A percentile compares a stretch with the other conserved stretches of the same genome.
Conservation (phyloP, 306 rosid genomes). For the apple (Malus domestica) region ASM211411v1 NC_041800.1:21861733-21862232, state of each 20-base stretch:
- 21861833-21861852: too few relatives aligned
- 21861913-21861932: too few relatives aligned
- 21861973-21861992: background rate
- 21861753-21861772: too few relatives aligned
- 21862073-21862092: conserved; percentile 36
- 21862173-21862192: background rate
- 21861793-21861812: too few relatives aligned
- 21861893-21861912: background rate
- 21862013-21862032: background rate
- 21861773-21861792: too few relatives aligned
- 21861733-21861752: too few relatives aligned
- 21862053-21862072: conserved; percentile 2
- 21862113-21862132: background rate
- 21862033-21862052: background rate
- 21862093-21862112: background rate
- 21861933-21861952: background rate
- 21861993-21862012: background rate
- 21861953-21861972: background rate
- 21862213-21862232: conserved; percentile 37
- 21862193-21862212: conserved; percentile 29
- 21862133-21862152: background rate
- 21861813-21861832: too few relatives aligned
- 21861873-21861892: background rate
- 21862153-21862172: background rate
- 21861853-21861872: too few relatives aligned